Evolutionary conservation across 352 stramenopile species (phyloP).

Genomic region (Phytopythium boreale): DNA sequence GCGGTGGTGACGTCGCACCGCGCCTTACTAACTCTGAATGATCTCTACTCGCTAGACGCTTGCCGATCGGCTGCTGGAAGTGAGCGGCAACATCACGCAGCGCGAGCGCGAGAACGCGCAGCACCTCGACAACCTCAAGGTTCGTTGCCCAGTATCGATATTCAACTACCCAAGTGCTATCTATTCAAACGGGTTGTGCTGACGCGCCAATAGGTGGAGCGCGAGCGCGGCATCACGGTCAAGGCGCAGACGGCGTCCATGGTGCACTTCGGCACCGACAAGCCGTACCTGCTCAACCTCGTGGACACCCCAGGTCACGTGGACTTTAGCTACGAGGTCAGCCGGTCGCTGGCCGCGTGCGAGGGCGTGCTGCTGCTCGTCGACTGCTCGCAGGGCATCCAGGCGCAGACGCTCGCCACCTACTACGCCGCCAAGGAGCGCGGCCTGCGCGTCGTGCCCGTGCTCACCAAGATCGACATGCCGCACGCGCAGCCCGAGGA

Average conservation of each 20-base stretch:
- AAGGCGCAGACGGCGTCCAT: constrained; percentile 98
- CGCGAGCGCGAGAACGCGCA: constrained; percentile 81
- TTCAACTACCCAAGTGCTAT: too few relatives aligned
- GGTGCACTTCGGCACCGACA: constrained; percentile 79
- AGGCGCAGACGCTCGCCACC: constrained; percentile 97
- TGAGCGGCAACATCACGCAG: constrained; percentile 87
- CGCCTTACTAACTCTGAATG: neutral
- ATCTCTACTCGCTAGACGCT: constrained; percentile 54
- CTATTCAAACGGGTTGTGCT: neutral
- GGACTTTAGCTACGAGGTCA: constrained; percentile 99
- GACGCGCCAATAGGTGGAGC: constrained; percentile 80
- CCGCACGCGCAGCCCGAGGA: constrained; percentile 93
- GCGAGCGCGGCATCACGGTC: constrained; percentile 98
- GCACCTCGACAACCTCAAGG: constrained; percentile 91
- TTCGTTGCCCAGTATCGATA: constrained; percentile 13
- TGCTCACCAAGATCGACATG: constrained; percentile 99
- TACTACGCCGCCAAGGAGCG: constrained; percentile 96
- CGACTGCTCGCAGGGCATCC: constrained; percentile 96
- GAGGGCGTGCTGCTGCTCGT: constrained; percentile 98
- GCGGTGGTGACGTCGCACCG: neutral
- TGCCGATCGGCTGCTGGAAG: constrained; percentile 88
- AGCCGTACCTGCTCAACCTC: constrained; percentile 92
- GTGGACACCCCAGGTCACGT: constrained; percentile 97
- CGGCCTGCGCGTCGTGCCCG: constrained; percentile 94
- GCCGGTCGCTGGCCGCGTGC: constrained; percentile 93